Conservation (phyloP, 257 asterid species). For the Nicotiana obtusifolia region DNA sequence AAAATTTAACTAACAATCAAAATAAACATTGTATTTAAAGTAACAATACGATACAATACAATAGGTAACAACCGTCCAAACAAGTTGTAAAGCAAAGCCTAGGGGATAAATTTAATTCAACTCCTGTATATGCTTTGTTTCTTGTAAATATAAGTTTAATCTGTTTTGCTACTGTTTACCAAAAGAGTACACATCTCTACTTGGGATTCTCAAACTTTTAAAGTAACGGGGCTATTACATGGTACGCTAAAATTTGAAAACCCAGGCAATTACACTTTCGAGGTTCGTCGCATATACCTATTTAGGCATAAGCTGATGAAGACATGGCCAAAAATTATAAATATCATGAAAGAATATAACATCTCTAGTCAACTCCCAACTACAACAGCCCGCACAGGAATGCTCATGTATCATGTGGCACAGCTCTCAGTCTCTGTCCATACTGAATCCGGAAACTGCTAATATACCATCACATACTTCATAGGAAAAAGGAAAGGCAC, state of each 20-base stretch:
- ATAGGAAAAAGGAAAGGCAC: neutral
- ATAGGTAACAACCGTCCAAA: too few species aligned
- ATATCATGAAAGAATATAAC: neutral
- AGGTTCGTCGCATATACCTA: neutral
- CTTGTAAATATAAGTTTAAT: neutral
- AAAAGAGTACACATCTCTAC: neutral
- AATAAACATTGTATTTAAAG: too few species aligned
- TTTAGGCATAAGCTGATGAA: neutral
- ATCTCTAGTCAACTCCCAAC: neutral
- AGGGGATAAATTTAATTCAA: neutral
- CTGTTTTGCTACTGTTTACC: neutral
- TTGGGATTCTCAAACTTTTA: neutral
- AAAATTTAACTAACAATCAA: too few species aligned
- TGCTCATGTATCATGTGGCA: neutral
- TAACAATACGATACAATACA: too few species aligned
- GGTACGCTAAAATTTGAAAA: neutral
- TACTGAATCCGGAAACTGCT: neutral
- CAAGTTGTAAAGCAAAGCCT: too few species aligned
- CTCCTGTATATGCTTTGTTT: neutral
- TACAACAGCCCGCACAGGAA: neutral
- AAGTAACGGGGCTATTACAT: neutral
- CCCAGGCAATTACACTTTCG: neutral
- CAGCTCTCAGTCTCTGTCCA: neutral
- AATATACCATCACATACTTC: neutral
- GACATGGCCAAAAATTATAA: neutral